These are phyloP conservation scores for Colletotrichum musae DNA, from an alignment of 2,329 filamentous ascomycete genomes.

Conservation along the genomic window DNA sequence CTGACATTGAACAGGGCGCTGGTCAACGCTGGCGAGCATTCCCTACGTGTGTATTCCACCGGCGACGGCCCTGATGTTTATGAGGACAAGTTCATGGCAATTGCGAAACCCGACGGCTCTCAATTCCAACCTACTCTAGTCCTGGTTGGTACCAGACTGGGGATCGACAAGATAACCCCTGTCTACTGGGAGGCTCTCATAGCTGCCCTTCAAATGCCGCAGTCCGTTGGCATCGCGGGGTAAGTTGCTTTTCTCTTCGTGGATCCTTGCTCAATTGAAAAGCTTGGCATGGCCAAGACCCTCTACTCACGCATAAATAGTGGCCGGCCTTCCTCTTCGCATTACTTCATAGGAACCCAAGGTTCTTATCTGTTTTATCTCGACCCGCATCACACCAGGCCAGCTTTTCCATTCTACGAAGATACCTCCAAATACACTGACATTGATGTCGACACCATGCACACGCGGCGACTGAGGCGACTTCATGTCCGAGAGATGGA, in stretches of 20 bases:
- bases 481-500: constrained; percentile 95
- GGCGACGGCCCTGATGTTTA: constrained; percentile 94
- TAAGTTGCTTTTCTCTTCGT: constrained; percentile 58
- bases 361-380: constrained; percentile 92
- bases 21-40: constrained; percentile 73
- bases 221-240: constrained; percentile 97
- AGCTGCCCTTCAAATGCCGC: constrained; percentile 85
- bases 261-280: neutral
- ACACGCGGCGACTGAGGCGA: constrained; percentile 86
- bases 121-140: constrained; percentile 88
- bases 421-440: constrained; percentile 71
- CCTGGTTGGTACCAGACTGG: constrained; percentile 88
- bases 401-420: constrained; percentile 77
- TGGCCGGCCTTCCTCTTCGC: constrained; percentile 90
- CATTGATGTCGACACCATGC: constrained; percentile 86
- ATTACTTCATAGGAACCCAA: constrained; percentile 73
- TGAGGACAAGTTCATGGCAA: constrained; percentile 86
- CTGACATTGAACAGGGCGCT: constrained; percentile 72
- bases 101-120: constrained; percentile 77
- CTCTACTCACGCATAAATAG: constrained; percentile 59
- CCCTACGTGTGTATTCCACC: constrained; percentile 86
- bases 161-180: constrained; percentile 93
- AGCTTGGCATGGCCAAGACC: constrained; percentile 5
- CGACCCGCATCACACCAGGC: constrained; percentile 90
- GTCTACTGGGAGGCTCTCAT: constrained; percentile 97